Base-by-base conservation (phyloP, 495 filamentous ascomycete species). In the Bacidia gigantensis region DNA sequence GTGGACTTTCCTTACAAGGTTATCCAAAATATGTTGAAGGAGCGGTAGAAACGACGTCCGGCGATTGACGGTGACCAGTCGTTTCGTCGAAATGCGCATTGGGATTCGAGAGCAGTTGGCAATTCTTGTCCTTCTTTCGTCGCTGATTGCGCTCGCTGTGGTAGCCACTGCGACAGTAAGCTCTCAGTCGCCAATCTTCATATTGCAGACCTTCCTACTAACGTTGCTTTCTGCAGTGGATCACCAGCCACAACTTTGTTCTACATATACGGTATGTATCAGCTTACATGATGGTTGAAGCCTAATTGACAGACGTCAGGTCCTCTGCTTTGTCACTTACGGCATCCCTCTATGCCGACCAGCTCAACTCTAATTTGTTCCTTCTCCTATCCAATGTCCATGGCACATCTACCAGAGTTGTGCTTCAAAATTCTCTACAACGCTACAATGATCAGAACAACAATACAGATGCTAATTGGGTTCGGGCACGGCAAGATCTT, bases 41-140 rank as follows among this genome's bases (percentile, higher is more conserved):
- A 5, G 29, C 5, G 29, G 7, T 35, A 35, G 29, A 5, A 14
- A 35, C 29, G 29, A 7, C 14, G 29, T 17, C 41, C 20, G 41
- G 9, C 41, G 41, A 18, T 44, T 22, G 20, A 22, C 5, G 41
- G 41, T 9, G 9, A 5, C 41, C 41, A 17, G 23, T 20, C 14
- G 32, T 23, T 3, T 25, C 26, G 3, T 47, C 63, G 80, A 66
- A 60, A 89, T 93, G 84, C 76, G 86, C 61, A 79, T 92, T 64
- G 80, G 84, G 21, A 93, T 93, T 61, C 75, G 86, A 55, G 80
- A 86, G 68, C 87, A 93, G 74, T 72, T 93, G 49, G 85, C 74
- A 53, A 72, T 81, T 64, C 74, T 90, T 40, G 83, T 89, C 59
- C 66, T 88, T 41, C 60, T 87, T 47, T 77, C 82, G 26, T 78